Percentiles rank a stretch among this genome's conserved stretches.
phyloP scores from a whole-genome alignment of 768 basidiomycete genomes.

The Tricholoma matsutake region DNA sequence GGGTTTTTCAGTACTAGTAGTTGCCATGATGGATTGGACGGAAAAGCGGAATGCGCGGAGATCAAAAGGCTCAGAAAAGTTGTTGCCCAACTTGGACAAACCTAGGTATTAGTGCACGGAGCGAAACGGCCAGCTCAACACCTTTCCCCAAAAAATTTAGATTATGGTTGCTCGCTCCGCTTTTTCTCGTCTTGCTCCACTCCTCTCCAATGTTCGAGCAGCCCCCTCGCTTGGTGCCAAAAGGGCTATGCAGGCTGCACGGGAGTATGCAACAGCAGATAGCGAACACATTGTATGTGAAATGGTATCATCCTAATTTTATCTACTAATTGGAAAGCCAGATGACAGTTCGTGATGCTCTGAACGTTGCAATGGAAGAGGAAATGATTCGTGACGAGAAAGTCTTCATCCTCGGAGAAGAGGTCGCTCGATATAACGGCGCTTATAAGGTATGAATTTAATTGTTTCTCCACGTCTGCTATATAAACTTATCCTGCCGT shows the following conservation, averaged over 20 bases:
- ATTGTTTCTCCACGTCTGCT: not conserved
- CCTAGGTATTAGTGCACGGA: too few species aligned
- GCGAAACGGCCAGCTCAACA: not conserved
- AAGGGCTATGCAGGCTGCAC: constrained; percentile 40
- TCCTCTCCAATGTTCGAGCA: constrained; percentile 48
- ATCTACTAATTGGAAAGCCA: constrained; percentile 25
- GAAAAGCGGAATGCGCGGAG: constrained; percentile 1
- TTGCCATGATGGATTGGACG: too few species aligned
- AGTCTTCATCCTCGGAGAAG: constrained; percentile 95
- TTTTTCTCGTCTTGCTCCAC: constrained; percentile 62
- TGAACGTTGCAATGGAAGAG: constrained; percentile 98
- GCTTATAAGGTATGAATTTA: constrained; percentile 76
- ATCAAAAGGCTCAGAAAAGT: not conserved
- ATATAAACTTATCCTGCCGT: constrained; percentile 12
- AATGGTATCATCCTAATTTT: constrained; percentile 10
- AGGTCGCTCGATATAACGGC: constrained; percentile 97
- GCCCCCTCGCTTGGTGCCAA: constrained; percentile 40
- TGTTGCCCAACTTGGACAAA: not conserved
- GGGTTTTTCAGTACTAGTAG: constrained; percentile 32
- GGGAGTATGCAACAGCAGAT: constrained; percentile 62
- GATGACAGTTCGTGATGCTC: constrained; percentile 99
- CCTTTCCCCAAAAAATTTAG: not conserved
- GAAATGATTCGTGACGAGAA: constrained; percentile 96
- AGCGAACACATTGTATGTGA: constrained; percentile 41
- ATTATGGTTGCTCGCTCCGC: constrained; percentile 63